Evolutionary conservation across 495 filamentous ascomycete species (phyloP), one percentile per base, ranked within the genome.

Genomic region (Pseudoneurospora amorphoporcata): DNA sequence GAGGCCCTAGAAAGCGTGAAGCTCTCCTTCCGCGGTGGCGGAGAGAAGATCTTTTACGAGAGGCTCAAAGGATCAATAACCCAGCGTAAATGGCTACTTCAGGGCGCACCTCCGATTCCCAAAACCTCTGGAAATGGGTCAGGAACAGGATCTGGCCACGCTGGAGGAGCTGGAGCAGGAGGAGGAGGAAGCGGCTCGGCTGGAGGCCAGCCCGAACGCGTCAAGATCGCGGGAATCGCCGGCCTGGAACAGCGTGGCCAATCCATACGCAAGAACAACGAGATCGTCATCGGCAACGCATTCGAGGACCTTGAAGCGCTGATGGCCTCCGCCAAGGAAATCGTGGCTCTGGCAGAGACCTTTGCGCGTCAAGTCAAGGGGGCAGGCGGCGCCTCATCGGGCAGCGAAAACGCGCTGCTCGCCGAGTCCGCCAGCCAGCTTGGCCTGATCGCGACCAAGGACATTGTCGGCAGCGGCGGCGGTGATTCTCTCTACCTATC

Each of bases 251-350:
- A 91, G 72, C 89, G 92, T 76, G 91, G 92, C 6, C 83, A 93
- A 10, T 92, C 95, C 77, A 87, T 92, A 72, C 89, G 94, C 42
- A 94, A 90, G 81, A 96, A 96, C 80, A 98, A 98, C 76, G 93
- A 97, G 78, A 78, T 93, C 8, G 91, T 98, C 38, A 97, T 99
- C 69, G 94, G 95, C 45, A 93, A 89, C 77, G 94, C 96, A 3
- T 98, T 99, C 77, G 95, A 98, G 77, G 95, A 99, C 79, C 87
- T 99, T 16, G 94, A 97, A 77, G 94, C 96, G 3, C 87, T 99
- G 58, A 98, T 97, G 94, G 92, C 94, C 4, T 97, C 94, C 10
- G 95, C 96, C 8, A 98, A 98, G 78, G 92, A 98, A 76, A 92
- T 99, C 68, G 90, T 98, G 32, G 93, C 94, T 6, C 89, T 99